phyloP scores from a whole-genome alignment of 78 protist genomes.

The slime mould (Dictyostelium discoideum) region dicty_2.7 NC_007091.3:191501-192000 shows the following conservation, averaged over 20 bases:
- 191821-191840: background rate
- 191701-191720: background rate
- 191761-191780: background rate
- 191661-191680: background rate
- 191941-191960: background rate
- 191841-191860: background rate
- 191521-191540: too few species aligned
- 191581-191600: background rate
- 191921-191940: background rate
- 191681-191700: background rate
- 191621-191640: background rate
- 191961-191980: background rate
- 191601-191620: background rate
- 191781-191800: background rate
- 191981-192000: background rate
- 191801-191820: background rate
- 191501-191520: too few species aligned
- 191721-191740: background rate
- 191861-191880: background rate
- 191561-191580: background rate
- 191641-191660: background rate
- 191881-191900: too few species aligned
- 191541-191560: too few species aligned
- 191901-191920: background rate
- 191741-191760: background rate